phyloP scores from a whole-genome alignment of 768 basidiomycete genomes.

The Tylopilus vinaceipallidus region DNA sequence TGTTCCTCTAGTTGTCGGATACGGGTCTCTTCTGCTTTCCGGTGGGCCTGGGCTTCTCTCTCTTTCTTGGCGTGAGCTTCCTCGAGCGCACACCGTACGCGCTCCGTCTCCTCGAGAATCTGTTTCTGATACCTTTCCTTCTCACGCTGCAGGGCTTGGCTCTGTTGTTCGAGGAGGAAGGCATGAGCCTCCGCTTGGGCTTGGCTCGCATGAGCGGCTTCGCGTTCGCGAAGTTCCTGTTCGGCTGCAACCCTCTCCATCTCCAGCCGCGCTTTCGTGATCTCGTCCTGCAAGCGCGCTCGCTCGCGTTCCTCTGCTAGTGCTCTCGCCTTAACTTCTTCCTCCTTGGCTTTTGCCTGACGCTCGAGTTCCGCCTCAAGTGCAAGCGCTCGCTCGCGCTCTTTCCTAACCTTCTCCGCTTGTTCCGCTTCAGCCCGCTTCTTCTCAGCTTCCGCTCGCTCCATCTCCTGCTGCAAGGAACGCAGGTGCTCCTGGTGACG shows the following conservation, averaged over 20 bases:
- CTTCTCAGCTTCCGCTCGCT: constrained; percentile 23
- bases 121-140: constrained; percentile 25
- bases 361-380: constrained; percentile 30
- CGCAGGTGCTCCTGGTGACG: constrained; percentile 31
- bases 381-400: constrained; percentile 31
- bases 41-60: constrained; percentile 16
- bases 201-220: constrained; percentile 21
- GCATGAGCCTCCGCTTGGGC: constrained; percentile 29
- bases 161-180: constrained; percentile 22
- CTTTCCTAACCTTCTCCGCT: constrained; percentile 22
- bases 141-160: constrained; percentile 20
- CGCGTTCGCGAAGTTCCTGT: constrained; percentile 26
- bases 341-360: constrained; percentile 22
- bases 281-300: constrained; percentile 28
- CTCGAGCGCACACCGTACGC: constrained; percentile 21
- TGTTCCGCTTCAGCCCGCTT: constrained; percentile 24
- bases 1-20: constrained; percentile 27
- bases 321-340: constrained; percentile 24
- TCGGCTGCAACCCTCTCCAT: constrained; percentile 24
- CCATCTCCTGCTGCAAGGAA: constrained; percentile 26
- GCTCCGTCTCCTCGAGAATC: constrained; percentile 27
- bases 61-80: constrained; percentile 29
- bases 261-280: constrained; percentile 26
- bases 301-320: constrained; percentile 29
- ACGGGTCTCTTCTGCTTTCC: constrained; percentile 25